phyloP scores from a whole-genome alignment of 2,329 filamentous ascomycete genomes.

The Trichothecium roseum region DNA sequence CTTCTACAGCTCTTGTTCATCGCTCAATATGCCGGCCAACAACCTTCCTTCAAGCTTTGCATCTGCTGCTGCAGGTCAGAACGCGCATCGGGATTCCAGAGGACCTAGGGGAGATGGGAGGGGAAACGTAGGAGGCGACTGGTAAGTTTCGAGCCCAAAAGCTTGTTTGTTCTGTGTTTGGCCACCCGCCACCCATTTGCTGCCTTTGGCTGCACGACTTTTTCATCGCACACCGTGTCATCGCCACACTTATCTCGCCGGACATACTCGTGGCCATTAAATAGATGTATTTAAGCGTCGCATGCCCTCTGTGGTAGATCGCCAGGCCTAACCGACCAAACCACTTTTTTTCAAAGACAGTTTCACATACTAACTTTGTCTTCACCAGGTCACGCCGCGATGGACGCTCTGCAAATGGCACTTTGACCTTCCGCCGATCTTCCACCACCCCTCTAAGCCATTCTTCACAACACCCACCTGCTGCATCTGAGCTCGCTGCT shows the following conservation, averaged over 20 bases:
- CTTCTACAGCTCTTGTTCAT: constrained; percentile 5
- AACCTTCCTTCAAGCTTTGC: constrained; percentile 76
- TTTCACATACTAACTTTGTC: constrained; percentile 5
- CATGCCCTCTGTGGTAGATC: too few species aligned
- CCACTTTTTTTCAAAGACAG: constrained; percentile 1
- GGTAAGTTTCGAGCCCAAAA: constrained; percentile 42
- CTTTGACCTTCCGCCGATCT: constrained; percentile 53
- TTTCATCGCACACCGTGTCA: constrained; percentile 1
- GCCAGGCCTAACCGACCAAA: too few species aligned
- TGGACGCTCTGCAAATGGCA: constrained; percentile 49
- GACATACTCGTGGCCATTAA: too few species aligned
- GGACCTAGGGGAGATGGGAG: constrained; percentile 48
- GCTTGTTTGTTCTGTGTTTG: too few species aligned
- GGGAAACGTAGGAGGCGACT: constrained; percentile 54
- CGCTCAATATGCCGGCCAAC: constrained; percentile 52
- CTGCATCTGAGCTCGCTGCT: constrained; percentile 25
- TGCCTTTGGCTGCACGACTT: neutral
- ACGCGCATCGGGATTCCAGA: constrained; percentile 48
- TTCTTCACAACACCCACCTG: constrained; percentile 24
- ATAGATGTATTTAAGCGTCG: too few species aligned
- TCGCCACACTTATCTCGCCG: neutral
- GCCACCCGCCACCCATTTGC: neutral
- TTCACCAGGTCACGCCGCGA: constrained; percentile 44
- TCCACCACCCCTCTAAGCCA: constrained; percentile 45
- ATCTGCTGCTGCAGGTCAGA: constrained; percentile 71